Evolutionary conservation across 208 protist genomes (phyloP), one percentile per base, ranked within the genome.

Genomic region (Wallacemonas sp.): DNA sequence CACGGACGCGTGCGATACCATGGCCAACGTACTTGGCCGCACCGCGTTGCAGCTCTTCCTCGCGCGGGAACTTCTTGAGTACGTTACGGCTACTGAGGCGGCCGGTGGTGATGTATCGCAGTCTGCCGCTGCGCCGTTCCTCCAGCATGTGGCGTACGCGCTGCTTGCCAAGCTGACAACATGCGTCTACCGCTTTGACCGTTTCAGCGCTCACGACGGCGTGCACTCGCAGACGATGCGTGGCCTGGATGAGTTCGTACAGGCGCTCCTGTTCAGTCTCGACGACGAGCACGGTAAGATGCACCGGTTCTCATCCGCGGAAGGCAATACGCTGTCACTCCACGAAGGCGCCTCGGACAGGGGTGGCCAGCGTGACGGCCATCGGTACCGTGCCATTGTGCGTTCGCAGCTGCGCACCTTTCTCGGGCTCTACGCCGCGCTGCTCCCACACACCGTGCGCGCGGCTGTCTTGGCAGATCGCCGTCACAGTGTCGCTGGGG

Each of bases 371-470:
- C 8, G 41, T 26, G 30, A 58, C 2, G 30, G 26, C 6, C 51
- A 31, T 6, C 51, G 30, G 9, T 39, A 58, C 51, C 51, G 51
- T 5, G 2, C 51, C 17, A n/a, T 39, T 11, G 31, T 33, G 5
- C 51, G 31, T 17, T 34, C 51, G 30, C 51, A 39, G 17, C 51
- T 58, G 51, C 51, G 51, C 19, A 21, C 51, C 14, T 34, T 63
- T 26, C 66, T 70, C 17, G 56, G 24, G 17, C 26, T 54, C 19
- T 70, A 63, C 66, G 31, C 41, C 4, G 56, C 11, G 6, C 41
- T 65, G 1, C 44, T 63, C 28, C 58, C 58, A 24, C 39, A 54
- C 21, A 17, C 21, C 6, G 36, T 64, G 19, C 12, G 28, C 8
- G 53, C 66, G 17, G 36, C 11, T 2, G 46, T 54, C 21, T 3